Evolutionary conservation across 2,329 filamentous ascomycete genomes (phyloP).

Genomic region (Akanthomyces lecanii): DNA sequence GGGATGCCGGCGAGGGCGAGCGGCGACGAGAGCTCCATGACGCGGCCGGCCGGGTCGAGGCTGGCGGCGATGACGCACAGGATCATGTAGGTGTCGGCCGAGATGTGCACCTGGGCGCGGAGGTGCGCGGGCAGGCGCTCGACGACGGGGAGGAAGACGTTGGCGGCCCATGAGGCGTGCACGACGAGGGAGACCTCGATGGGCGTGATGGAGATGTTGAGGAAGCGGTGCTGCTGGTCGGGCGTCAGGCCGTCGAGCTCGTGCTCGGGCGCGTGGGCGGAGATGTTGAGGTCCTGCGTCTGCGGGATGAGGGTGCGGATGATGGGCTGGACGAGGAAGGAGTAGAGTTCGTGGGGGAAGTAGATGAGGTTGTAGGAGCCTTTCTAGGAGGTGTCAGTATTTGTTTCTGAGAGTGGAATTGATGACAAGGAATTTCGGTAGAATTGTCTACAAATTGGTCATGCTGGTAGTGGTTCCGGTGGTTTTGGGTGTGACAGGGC

Average conservation of each 20-base stretch:
- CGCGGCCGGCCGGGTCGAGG: constrained; percentile 84
- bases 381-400: constrained; percentile 53
- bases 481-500: neutral
- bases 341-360: constrained; percentile 75
- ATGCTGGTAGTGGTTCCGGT: neutral
- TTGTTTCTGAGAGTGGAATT: neutral
- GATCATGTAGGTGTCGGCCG: constrained; percentile 77
- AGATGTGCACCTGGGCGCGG: constrained; percentile 62
- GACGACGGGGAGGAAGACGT: constrained; percentile 71
- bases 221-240: constrained; percentile 67
- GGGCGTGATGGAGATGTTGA: constrained; percentile 90
- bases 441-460: neutral
- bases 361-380: constrained; percentile 85
- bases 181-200: constrained; percentile 92
- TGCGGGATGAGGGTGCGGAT: constrained; percentile 77
- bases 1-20: constrained; percentile 88
- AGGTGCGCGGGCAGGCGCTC: constrained; percentile 53
- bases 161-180: constrained; percentile 66
- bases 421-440: neutral
- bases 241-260: constrained; percentile 44
- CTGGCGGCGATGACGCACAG: constrained; percentile 88
- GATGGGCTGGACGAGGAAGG: constrained; percentile 78
- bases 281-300: constrained; percentile 38
- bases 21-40: constrained; percentile 86
- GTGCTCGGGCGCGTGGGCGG: constrained; percentile 31